Base-by-base conservation (phyloP, 768 basidiomycete species). In the Mycena polygramma region DNA sequence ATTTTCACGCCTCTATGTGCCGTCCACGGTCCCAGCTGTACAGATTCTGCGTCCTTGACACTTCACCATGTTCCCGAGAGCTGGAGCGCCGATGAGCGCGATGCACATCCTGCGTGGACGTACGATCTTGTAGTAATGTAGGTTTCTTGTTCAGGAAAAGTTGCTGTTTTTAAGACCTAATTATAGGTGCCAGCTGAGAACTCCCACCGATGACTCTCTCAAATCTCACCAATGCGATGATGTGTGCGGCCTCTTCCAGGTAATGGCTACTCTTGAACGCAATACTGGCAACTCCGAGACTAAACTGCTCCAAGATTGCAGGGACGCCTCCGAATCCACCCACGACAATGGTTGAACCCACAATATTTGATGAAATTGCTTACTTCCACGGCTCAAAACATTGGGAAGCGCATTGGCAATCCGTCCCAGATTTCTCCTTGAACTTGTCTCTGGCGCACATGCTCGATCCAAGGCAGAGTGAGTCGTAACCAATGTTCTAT, bases 371-470 rank as follows among this genome's bases (percentile, higher is more conserved):
- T 19, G 46, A 66, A 52, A 73, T 73, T 24, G 71, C 68, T 1
- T 63, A 73, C 49, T 62, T 69, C 36, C 68, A 69, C 36, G 71
- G 63, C 41, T 68, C 71, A 24, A 57, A 39, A 22, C 22, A 51
- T 7, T 73, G 71, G 71, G 68, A 73, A 19, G 22, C 36, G 26
- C 60, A 69, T 11, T 73, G 71, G 71, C 24, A 61, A 35, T 58
- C 52, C 22, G 11, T 19, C 0, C 59, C 67, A 7, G 19, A 17
- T 3, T 69, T 69, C 54, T 52, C 48, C 9, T 17, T 72, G 19
- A 57, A 62, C 49, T 19, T 53, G 1, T 36, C 19, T 4, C 63
- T 73, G 2, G 30, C 54, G 4, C 45, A 43, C 13, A n/a, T 59
- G n/a, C 58, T 73, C 11, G 43, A 51, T 52, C 41, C 51, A 1